Percentiles rank a stretch among this genome's conserved stretches.
Conservation (phyloP, 768 basidiomycete genomes). For the Boletellus ananas region DNA sequence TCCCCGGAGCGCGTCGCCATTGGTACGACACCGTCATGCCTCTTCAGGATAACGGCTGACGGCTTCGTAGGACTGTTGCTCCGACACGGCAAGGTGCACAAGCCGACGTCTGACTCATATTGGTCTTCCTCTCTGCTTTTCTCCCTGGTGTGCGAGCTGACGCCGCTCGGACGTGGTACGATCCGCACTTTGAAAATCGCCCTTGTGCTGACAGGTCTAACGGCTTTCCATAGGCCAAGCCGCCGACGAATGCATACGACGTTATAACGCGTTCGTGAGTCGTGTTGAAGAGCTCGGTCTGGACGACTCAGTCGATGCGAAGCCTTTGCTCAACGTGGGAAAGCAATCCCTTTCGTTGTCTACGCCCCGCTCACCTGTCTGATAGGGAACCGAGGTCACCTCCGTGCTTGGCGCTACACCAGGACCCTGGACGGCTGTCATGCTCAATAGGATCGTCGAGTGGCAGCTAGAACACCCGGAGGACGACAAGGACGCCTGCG, state of each 20-base stretch:
- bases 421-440: slow-evolving; percentile 67
- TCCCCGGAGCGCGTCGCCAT: slow-evolving; percentile 54
- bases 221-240: slow-evolving; percentile 35
- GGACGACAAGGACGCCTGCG: slow-evolving; percentile 62
- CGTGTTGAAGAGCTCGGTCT: slow-evolving; percentile 63
- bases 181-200: slow-evolving; percentile 27
- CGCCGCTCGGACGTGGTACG: slow-evolving; percentile 46
- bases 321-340: slow-evolving; percentile 75
- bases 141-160: slow-evolving; percentile 68
- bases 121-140: slow-evolving; percentile 76
- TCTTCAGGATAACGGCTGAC: not conserved
- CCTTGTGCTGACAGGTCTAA: not conserved
- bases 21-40: slow-evolving; percentile 37
- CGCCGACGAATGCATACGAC: slow-evolving; percentile 46
- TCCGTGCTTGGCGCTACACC: slow-evolving; percentile 51
- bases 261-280: slow-evolving; percentile 63
- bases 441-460: slow-evolving; percentile 62
- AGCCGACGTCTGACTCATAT: slow-evolving; percentile 52
- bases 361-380: not conserved
- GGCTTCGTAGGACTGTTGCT: slow-evolving; percentile 55
- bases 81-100: slow-evolving; percentile 64
- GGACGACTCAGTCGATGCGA: slow-evolving; percentile 57
- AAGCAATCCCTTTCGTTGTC: not conserved
- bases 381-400: slow-evolving; percentile 70
- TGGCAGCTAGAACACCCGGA: slow-evolving; percentile 85